Percentiles rank a stretch among this genome's conserved stretches.
Conservation (phyloP, 768 basidiomycete genomes). For the Paxillus rubicundulus region DNA sequence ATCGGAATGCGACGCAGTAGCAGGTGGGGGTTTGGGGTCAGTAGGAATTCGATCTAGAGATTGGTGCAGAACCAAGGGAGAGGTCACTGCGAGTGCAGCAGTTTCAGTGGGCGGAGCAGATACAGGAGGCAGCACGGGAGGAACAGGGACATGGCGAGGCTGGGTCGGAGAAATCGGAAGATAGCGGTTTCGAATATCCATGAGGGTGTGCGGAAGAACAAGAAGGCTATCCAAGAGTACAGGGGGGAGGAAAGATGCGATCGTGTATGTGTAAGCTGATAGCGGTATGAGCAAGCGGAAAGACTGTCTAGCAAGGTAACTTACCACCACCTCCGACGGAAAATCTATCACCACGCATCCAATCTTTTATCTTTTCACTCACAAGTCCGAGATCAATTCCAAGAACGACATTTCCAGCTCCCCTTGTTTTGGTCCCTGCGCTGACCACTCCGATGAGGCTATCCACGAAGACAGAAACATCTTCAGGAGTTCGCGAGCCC, state of each 20-base stretch:
- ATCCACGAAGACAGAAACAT: slow-evolving; percentile 57
- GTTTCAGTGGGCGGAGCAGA: slow-evolving; percentile 13
- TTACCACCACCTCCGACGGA: slow-evolving; percentile 79
- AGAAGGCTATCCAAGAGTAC: slow-evolving; percentile 63
- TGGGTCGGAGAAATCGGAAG: slow-evolving; percentile 46
- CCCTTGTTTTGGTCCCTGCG: slow-evolving; percentile 42
- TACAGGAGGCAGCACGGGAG: slow-evolving; percentile 16
- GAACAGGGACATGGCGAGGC: slow-evolving; percentile 32
- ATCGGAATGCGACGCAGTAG: slow-evolving; percentile 10
- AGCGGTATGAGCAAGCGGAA: slow-evolving; percentile 6
- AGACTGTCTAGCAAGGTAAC: slow-evolving; percentile 16
- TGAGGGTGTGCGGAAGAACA: slow-evolving; percentile 62
- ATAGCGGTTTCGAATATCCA: slow-evolving; percentile 60
- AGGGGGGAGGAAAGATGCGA: slow-evolving; percentile 70
- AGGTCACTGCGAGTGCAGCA: slow-evolving; percentile 1
- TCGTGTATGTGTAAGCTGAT: slow-evolving; percentile 65
- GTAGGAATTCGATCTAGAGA: slow-evolving; percentile 8
- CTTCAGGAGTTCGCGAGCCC: slow-evolving; percentile 51
- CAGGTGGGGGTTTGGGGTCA: slow-evolving; percentile 7
- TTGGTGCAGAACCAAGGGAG: slow-evolving; percentile 2
- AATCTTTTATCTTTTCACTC: slow-evolving; percentile 45
- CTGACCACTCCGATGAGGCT: slow-evolving; percentile 59
- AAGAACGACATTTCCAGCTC: slow-evolving; percentile 41
- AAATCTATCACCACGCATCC: slow-evolving; percentile 65
- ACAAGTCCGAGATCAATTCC: slow-evolving; percentile 43